phyloP scores from a whole-genome alignment of 768 basidiomycete species.

The Sarcomyxa edulis region DNA sequence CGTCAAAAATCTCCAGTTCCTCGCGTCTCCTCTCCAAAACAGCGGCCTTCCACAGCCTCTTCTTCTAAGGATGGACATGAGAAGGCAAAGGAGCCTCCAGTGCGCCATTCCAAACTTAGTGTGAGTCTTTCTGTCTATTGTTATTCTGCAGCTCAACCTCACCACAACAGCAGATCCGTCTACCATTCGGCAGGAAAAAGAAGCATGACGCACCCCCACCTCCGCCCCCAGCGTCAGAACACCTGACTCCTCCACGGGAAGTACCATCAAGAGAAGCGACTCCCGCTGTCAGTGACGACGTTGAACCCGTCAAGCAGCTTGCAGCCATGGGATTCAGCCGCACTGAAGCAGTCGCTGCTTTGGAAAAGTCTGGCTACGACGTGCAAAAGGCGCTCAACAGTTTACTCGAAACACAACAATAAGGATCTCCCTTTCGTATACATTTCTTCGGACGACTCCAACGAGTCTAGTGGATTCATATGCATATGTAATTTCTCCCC shows the following conservation, averaged over 20 bases:
- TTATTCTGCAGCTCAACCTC: neutral
- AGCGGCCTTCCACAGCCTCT: conserved; percentile 54
- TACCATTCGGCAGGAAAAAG: conserved; percentile 78
- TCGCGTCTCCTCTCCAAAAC: conserved; percentile 52
- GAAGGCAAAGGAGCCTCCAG: conserved; percentile 49
- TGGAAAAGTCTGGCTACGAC: conserved; percentile 84
- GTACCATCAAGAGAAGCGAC: conserved; percentile 35
- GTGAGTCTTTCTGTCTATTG: conserved; percentile 42
- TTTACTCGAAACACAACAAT: conserved; percentile 5
- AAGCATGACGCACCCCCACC: conserved; percentile 50
- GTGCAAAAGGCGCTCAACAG: conserved; percentile 31
- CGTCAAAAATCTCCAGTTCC: conserved; percentile 42
- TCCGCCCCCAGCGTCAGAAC: conserved; percentile 33
- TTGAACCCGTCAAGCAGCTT: conserved; percentile 72
- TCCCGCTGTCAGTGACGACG: conserved; percentile 64
- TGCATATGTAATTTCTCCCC: no score
- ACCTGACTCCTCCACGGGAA: conserved; percentile 39
- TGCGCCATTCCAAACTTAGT: conserved; percentile 70
- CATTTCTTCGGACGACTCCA: no score
- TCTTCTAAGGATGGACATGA: conserved; percentile 56
- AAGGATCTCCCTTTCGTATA: no score
- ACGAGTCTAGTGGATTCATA: no score
- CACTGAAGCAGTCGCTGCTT: conserved; percentile 71
- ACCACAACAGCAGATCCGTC: conserved; percentile 49
- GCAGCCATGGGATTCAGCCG: conserved; percentile 90